Evolutionary conservation across 148 eudicot genomes (phyloP).

Genomic region (Limonium bicolor): DNA sequence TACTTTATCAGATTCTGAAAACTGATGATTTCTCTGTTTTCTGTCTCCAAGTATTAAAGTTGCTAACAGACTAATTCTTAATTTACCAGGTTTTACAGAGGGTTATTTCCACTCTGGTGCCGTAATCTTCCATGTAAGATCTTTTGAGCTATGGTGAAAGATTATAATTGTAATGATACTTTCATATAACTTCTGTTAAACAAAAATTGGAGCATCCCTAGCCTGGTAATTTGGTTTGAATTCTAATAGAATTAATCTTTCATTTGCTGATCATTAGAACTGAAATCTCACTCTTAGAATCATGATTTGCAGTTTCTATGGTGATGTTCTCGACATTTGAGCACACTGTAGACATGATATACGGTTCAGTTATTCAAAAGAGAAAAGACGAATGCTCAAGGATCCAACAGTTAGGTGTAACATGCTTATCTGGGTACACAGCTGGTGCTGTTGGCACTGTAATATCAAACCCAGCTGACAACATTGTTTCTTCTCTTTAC

Average conservation of each 20-base stretch:
- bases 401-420: conserved; percentile 80
- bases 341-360: conserved; percentile 65
- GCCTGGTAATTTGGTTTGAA: no score
- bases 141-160: neutral
- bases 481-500: conserved; percentile 68
- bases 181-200: neutral
- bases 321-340: conserved; percentile 94
- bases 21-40: neutral
- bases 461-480: conserved; percentile 85
- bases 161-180: neutral
- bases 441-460: conserved; percentile 89
- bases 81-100: conserved; percentile 77
- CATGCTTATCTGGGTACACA: conserved; percentile 78
- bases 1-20: neutral
- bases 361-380: conserved; percentile 31
- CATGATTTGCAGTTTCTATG: conserved; percentile 57
- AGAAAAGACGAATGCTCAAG: conserved; percentile 69
- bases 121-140: conserved; percentile 91
- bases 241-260: neutral
- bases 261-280: conserved; percentile 1
- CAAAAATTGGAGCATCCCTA: neutral
- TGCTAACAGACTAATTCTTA: neutral
- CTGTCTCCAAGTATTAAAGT: neutral
- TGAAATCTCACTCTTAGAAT: neutral
- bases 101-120: conserved; percentile 86